Evolutionary conservation across 139 green algal genomes (phyloP).

Genomic region (Chlorella sp.): DNA sequence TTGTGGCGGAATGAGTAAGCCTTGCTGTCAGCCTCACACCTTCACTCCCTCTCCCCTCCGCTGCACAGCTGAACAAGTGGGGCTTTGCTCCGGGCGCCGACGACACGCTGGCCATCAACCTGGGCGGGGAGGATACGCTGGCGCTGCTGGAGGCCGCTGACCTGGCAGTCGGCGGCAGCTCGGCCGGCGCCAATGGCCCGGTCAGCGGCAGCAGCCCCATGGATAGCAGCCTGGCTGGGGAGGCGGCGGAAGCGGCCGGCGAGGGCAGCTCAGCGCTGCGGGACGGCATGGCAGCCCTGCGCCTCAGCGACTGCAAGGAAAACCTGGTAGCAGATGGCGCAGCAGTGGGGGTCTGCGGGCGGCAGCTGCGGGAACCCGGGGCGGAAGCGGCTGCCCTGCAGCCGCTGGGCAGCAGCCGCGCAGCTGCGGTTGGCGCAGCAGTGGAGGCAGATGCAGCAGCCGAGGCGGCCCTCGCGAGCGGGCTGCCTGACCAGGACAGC

Average conservation of each 20-base stretch:
- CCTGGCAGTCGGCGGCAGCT: not conserved
- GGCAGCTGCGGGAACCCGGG: not conserved
- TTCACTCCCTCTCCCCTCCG: no score
- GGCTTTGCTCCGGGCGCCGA: conserved; percentile 38
- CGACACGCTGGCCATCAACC: conserved; percentile 39
- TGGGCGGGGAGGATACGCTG: not conserved
- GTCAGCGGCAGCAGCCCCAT: not conserved
- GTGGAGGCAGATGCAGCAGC: conserved; percentile 11
- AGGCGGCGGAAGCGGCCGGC: not conserved
- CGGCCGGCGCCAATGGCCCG: not conserved
- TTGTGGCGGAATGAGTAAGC: no score
- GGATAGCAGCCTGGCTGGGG: not conserved
- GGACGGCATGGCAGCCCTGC: conserved; percentile 2
- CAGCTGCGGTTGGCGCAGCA: not conserved
- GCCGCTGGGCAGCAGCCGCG: conserved; percentile 1
- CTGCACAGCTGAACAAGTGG: conserved; percentile 41
- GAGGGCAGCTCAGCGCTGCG: not conserved
- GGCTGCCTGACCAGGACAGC: conserved; percentile 4
- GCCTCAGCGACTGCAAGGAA: conserved; percentile 25
- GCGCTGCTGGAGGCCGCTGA: conserved; percentile 9
- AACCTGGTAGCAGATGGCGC: not conserved
- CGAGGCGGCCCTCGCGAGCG: conserved; percentile 19
- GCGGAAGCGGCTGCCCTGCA: not conserved
- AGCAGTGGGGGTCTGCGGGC: not conserved
- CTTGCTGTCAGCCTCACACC: no score